Evolutionary conservation across 495 filamentous ascomycete genomes (phyloP).

Genomic region (Hapsidospora chrysogenum): DNA sequence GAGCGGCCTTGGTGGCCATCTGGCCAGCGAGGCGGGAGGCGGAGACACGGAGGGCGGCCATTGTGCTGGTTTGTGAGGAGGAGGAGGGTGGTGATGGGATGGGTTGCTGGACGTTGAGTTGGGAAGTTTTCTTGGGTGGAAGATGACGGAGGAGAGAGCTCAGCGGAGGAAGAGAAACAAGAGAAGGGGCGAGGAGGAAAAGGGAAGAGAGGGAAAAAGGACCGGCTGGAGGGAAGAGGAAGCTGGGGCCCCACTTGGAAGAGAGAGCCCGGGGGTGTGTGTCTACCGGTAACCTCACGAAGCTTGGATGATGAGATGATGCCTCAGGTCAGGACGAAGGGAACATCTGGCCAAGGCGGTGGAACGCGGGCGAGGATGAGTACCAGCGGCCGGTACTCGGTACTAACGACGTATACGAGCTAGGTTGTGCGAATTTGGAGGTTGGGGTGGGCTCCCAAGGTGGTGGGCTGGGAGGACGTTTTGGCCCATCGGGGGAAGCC

Average conservation of each 20-base stretch:
- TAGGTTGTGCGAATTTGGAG: not conserved
- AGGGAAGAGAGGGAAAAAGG: slow-evolving; percentile 14
- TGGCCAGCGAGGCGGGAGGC: slow-evolving; percentile 47
- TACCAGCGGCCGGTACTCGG: not conserved
- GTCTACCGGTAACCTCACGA: not conserved
- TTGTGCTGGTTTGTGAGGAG: slow-evolving; percentile 38
- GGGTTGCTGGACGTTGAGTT: slow-evolving; percentile 14
- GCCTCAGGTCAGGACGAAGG: slow-evolving; percentile 1
- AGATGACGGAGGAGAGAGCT: slow-evolving; percentile 14
- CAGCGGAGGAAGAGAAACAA: slow-evolving; percentile 18
- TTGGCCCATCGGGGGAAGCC: slow-evolving; percentile 3
- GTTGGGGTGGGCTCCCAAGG: no score
- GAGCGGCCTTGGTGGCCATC: slow-evolving; percentile 59
- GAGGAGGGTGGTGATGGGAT: slow-evolving; percentile 19
- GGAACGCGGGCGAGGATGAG: not conserved
- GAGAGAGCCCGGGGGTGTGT: slow-evolving; percentile 3
- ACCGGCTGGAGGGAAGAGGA: slow-evolving; percentile 7
- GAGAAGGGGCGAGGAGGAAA: slow-evolving; percentile 10
- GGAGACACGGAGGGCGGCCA: slow-evolving; percentile 58
- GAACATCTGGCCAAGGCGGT: not conserved
- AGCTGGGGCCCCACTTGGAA: slow-evolving; percentile 8
- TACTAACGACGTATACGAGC: not conserved
- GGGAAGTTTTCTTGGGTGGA: slow-evolving; percentile 11
- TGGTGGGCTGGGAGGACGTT: not conserved
- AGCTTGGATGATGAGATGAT: not conserved